phyloP scores from a whole-genome alignment of 345 rosid species.

The Bruguiera gymnorhiza region DNA sequence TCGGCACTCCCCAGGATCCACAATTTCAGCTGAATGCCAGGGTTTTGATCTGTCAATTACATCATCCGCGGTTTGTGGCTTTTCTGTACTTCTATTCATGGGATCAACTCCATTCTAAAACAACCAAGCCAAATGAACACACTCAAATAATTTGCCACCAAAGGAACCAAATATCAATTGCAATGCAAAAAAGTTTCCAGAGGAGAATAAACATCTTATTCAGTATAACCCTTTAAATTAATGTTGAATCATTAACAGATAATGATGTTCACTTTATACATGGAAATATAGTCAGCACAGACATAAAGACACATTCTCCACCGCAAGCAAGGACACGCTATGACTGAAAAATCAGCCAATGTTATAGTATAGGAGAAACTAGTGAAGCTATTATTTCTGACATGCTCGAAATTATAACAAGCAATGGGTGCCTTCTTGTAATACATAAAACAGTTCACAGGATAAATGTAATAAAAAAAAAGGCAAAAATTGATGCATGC shows the following conservation, averaged over 20 bases:
- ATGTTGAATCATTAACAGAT: background rate
- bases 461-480: background rate
- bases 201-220: slow-evolving; percentile 4
- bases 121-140: slow-evolving; percentile 8
- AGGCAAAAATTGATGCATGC: background rate
- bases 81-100: slow-evolving; percentile 70
- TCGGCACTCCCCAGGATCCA: slow-evolving; percentile 62
- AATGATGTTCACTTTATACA: background rate
- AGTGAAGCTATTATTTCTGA: background rate
- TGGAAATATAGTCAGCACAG: background rate
- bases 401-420: background rate
- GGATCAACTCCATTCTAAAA: slow-evolving; percentile 84
- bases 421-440: no score
- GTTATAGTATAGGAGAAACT: background rate
- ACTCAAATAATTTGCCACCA: slow-evolving; percentile 3
- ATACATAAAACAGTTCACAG: no score
- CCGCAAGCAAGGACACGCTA: background rate
- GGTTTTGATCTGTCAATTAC: slow-evolving; percentile 64
- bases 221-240: background rate
- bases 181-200: background rate
- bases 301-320: background rate
- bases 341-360: background rate
- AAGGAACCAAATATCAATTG: background rate
- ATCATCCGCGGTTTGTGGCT: slow-evolving; percentile 71
- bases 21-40: slow-evolving; percentile 76